Conservation (phyloP, 805 yeast species). For the Tetrapisispora namnaoensis region DNA sequence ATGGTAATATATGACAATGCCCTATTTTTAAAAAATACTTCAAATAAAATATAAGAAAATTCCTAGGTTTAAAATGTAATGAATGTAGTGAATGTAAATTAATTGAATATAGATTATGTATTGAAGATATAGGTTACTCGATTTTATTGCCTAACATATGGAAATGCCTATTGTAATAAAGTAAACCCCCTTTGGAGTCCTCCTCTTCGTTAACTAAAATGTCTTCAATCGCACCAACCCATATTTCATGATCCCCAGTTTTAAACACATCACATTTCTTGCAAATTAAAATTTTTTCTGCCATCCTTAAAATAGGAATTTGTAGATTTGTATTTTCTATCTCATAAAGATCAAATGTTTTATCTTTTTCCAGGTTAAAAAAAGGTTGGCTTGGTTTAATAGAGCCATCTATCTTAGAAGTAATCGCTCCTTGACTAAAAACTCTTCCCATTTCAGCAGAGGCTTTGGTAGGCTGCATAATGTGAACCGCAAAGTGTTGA, state of each 20-base stretch:
- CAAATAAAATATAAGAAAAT: too few relatives aligned
- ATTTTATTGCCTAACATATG: conserved; percentile 38
- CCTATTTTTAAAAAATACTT: not conserved
- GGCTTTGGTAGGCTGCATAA: conserved; percentile 50
- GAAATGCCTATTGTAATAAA: conserved; percentile 56
- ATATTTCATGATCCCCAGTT: conserved; percentile 81
- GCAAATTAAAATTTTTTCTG: conserved; percentile 57
- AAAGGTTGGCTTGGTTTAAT: conserved; percentile 44
- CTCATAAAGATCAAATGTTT: conserved; percentile 29
- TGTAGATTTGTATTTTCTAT: conserved; percentile 17
- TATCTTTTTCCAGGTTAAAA: conserved; percentile 28
- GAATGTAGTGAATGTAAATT: too few relatives aligned
- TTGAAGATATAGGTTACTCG: not conserved
- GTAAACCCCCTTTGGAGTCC: conserved; percentile 47
- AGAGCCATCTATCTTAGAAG: conserved; percentile 18
- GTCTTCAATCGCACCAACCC: conserved; percentile 73
- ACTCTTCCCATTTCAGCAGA: conserved; percentile 53
- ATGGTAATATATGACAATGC: too few relatives aligned
- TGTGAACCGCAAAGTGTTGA: conserved; percentile 59
- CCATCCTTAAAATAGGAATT: conserved; percentile 48
- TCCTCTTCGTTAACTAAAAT: conserved; percentile 30
- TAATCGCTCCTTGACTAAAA: conserved; percentile 49
- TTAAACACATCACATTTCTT: conserved; percentile 40
- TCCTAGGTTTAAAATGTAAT: too few relatives aligned
- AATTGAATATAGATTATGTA: not conserved